Evolutionary conservation across 1,139 yeast genomes (phyloP), one percentile per base, ranked within the genome.

Genomic region (Taphrina confusa): DNA sequence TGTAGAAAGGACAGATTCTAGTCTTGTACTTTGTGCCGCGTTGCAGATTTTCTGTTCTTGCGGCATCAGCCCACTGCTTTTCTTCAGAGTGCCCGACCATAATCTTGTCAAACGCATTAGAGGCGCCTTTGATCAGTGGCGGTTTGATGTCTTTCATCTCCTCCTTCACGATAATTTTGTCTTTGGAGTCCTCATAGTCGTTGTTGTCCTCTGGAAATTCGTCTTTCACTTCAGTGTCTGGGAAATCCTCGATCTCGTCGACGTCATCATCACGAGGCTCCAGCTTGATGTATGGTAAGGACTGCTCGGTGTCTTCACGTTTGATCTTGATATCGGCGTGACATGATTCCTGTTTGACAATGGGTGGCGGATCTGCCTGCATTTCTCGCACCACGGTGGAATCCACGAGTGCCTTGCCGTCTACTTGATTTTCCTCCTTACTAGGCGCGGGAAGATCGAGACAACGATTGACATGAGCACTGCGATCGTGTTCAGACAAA

Each of bases 1-100:
- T 76, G 68, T 70, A 75, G 58, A 70, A 73, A 3, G 78, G 78
- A 34, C 64, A 63, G 51, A 61, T 62, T 63, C 64, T 61, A 49
- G 49, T 45, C 57, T 57, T 30, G 42, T 55, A 42, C 46, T 40
- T 61, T 25, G 54, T 58, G 25, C 61, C 58, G n/a, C 61, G 52
- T 36, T 58, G 54, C 18, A 37, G 31, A 25, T 27, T 27, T 16
- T 44, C 52, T 16, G 44, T 34, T 14, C 40, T 14, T 12, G 61
- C 58, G 16, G 61, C 58, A 42, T 37, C 40, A 5, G 57, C 58
- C 61, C 61, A 58, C 23, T 45, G 61, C 46, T 51, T 58, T 36
- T 58, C 61, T 27, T 58, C 61, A 14, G 54, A 20, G 20, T 45
- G 52, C 12, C 20, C 33, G 22, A 49, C 51, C 61, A 57, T 57